Evolutionary conservation across 192 early-diverging fungal species (phyloP), one percentile per base, ranked within the genome.

Genomic region (Coemansia nantahalensis): DNA sequence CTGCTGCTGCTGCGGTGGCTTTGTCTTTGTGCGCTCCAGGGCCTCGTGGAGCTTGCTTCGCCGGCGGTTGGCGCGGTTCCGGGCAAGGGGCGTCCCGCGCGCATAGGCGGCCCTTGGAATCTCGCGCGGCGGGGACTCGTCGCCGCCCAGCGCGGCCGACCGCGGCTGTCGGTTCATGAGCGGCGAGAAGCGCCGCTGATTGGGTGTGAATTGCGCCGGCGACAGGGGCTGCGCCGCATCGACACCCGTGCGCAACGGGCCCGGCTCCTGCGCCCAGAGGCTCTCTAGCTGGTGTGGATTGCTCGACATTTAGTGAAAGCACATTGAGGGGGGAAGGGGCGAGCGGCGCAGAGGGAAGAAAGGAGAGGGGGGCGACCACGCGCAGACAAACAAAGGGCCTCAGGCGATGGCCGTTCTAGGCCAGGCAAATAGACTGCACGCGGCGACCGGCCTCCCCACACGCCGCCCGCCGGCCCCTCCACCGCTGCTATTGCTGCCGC

Each of bases 131-230:
- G 46, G 32, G 12, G 31, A 17, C 19, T 40, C 62, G 38, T 68
- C 61, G 41, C 65, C 56, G 43, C 64, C 71, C 34, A 75, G 51
- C 0, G 71, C 67, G 5, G 59, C 55, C 21, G 71, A 63, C 43
- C 71, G 71, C 35, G 59, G 49, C 46, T 67, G 64, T 10, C 71
- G 59, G 54, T 75, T 75, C 71, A 75, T 75, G 16, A 53, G 63
- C 8, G 70, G 71, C 9, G 71, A 63, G 37, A 75, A 75, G 15
- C 71, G 58, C 52, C 67, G 71, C 51, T 75, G 71, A 46, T 62
- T 46, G 19, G 39, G 36, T 9, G 57, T 56, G 19, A 46, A 46
- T 4, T 11, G 5, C 15, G 49, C 49, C 13, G 30, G 17, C 47
- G 56, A 39, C 52, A 23, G 30, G 33, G 37, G 2, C 11, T 19